phyloP scores from a whole-genome alignment of 345 rosid genomes.

The Corchorus capsularis region DNA sequence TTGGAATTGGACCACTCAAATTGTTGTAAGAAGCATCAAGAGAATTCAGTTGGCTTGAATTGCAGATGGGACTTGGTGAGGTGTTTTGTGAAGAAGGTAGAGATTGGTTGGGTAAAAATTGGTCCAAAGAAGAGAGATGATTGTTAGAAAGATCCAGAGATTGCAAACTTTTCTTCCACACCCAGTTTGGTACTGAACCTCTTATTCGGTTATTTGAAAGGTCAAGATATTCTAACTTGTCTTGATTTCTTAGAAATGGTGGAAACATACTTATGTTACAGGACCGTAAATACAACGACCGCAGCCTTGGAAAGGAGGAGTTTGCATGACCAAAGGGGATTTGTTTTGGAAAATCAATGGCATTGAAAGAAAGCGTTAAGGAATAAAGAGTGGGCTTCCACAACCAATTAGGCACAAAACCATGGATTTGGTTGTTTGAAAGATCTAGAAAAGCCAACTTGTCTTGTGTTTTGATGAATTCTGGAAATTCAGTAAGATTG shows the following conservation, averaged over 20 bases:
- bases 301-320: background rate
- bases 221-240: background rate
- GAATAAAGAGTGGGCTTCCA: too few relatives aligned
- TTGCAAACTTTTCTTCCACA: background rate
- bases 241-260: background rate
- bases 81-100: background rate
- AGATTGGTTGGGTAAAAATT: background rate
- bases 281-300: rapidly evolving
- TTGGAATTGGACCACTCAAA: background rate
- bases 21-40: background rate
- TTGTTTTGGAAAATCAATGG: background rate
- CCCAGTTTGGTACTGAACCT: background rate
- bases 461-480: background rate
- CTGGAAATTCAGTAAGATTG: background rate
- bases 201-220: background rate
- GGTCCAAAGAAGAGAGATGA: background rate
- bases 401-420: background rate
- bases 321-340: background rate
- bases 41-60: background rate
- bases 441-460: background rate
- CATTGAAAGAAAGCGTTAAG: too few relatives aligned
- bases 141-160: background rate
- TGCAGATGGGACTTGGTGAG: background rate
- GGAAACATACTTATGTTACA: background rate
- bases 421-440: background rate